Conservation (phyloP, 192 early-diverging fungal species). For the Coemansia umbellata region DNA sequence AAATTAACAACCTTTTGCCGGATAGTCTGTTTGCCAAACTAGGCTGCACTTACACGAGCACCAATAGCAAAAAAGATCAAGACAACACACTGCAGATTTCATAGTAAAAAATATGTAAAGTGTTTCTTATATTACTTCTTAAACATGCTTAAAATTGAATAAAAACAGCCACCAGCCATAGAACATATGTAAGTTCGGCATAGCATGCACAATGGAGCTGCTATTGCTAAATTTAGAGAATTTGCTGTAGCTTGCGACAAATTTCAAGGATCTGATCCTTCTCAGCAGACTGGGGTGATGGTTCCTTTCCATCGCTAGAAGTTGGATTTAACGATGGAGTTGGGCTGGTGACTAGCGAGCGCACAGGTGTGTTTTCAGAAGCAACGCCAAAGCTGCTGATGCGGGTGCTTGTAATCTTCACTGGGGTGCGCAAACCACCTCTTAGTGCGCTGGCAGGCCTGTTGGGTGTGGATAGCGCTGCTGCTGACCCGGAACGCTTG, state of each 20-base stretch:
- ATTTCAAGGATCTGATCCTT: slow-evolving; percentile 46
- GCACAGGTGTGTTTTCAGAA: slow-evolving; percentile 39
- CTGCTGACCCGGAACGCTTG: slow-evolving; percentile 14
- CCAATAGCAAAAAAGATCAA: too few relatives aligned
- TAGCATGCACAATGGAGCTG: too few relatives aligned
- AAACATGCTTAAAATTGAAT: too few relatives aligned
- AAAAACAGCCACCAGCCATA: too few relatives aligned
- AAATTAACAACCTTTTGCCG: neutral
- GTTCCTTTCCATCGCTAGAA: slow-evolving; percentile 15
- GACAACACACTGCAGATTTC: too few relatives aligned
- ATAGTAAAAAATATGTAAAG: too few relatives aligned
- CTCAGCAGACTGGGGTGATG: slow-evolving; percentile 4
- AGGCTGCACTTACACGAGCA: too few relatives aligned
- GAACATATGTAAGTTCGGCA: too few relatives aligned
- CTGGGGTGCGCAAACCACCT: slow-evolving; percentile 25
- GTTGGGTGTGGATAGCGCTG: slow-evolving; percentile 1
- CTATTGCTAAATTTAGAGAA: slow-evolving; percentile 30
- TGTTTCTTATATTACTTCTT: too few relatives aligned
- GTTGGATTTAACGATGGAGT: slow-evolving; percentile 31
- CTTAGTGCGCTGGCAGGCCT: slow-evolving; percentile 16
- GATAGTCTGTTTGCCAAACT: too few relatives aligned
- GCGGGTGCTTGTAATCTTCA: slow-evolving; percentile 22
- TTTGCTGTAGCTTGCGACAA: slow-evolving; percentile 42
- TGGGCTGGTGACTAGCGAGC: slow-evolving; percentile 30
- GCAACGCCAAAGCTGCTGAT: slow-evolving; percentile 52